Conservation (phyloP, 129 eudicot species). For the Erigeron canadensis region DNA sequence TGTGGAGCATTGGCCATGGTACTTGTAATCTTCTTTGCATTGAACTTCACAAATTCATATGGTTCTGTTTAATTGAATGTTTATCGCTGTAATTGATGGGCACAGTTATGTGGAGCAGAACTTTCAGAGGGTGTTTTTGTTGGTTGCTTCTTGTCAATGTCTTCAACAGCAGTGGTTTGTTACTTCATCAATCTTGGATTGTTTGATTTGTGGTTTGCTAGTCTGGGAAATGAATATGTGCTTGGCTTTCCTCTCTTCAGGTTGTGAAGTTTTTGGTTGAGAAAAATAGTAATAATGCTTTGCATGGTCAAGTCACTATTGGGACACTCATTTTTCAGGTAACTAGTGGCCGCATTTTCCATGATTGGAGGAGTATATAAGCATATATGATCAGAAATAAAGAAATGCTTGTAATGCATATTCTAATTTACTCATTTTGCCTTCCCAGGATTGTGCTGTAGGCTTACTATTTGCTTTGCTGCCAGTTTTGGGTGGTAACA, state of each 20-base stretch:
- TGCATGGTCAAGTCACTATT: conserved; percentile 97
- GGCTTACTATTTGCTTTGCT: conserved; percentile 97
- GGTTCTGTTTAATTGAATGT: conserved; percentile 13
- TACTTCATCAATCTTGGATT: conserved; percentile 14
- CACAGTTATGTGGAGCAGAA: conserved; percentile 83
- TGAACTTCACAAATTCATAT: conserved; percentile 1
- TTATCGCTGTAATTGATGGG: conserved; percentile 18
- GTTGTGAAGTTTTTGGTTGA: conserved; percentile 88
- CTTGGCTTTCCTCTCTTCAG: conserved; percentile 37
- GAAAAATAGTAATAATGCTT: conserved; percentile 63
- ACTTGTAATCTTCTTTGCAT: conserved; percentile 20
- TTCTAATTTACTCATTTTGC: conserved; percentile 16
- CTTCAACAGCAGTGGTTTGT: conserved; percentile 96
- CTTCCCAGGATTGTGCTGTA: conserved; percentile 95
- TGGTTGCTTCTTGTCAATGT: conserved; percentile 97
- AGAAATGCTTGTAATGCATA: conserved; percentile 7
- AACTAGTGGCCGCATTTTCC: background rate
- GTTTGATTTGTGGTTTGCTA: conserved; percentile 9
- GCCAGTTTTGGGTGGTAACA: conserved; percentile 92
- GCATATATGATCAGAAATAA: background rate
- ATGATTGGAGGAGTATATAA: conserved; percentile 3
- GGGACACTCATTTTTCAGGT: conserved; percentile 99
- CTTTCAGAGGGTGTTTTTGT: conserved; percentile 95
- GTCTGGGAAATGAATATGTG: background rate
- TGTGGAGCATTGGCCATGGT: conserved; percentile 86